These are phyloP conservation scores for Trichoderma sp. DNA, from an alignment of 2,329 filamentous ascomycete genomes.

Conservation along the genomic window DNA sequence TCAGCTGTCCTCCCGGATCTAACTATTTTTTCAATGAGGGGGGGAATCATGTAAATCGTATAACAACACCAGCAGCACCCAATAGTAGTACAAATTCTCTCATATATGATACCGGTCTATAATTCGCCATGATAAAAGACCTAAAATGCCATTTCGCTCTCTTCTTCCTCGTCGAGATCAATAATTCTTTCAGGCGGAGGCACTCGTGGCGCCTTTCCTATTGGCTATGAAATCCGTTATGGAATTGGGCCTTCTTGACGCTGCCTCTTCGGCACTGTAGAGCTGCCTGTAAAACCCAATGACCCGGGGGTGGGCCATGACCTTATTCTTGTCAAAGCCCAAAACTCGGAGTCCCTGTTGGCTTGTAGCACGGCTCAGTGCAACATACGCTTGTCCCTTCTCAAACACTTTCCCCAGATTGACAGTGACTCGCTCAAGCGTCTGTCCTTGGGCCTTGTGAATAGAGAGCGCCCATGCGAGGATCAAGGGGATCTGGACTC, in stretches of 20 bases:
- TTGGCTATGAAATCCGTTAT: constrained; percentile 46
- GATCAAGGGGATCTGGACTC: constrained; percentile 81
- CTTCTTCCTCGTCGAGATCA: constrained; percentile 53
- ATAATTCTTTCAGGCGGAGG: constrained; percentile 28
- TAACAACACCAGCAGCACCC: background rate
- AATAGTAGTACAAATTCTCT: constrained; percentile 16
- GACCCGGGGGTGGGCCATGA: constrained; percentile 91
- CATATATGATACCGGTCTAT: background rate
- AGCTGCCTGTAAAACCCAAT: constrained; percentile 82
- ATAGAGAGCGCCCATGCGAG: constrained; percentile 96
- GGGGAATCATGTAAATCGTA: constrained; percentile 22
- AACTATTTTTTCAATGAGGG: constrained; percentile 3
- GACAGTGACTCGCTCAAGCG: constrained; percentile 89
- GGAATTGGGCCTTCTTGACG: constrained; percentile 35
- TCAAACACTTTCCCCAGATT: constrained; percentile 92
- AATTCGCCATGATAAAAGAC: constrained; percentile 40
- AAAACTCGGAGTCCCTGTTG: constrained; percentile 86
- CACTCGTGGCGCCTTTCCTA: constrained; percentile 35
- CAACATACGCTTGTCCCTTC: constrained; percentile 96
- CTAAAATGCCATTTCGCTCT: constrained; percentile 48
- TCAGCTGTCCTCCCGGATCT: background rate
- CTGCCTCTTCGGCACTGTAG: constrained; percentile 66
- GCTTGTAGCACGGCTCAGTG: constrained; percentile 85
- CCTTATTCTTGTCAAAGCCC: constrained; percentile 84
- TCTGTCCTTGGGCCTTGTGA: constrained; percentile 97